Evolutionary conservation across 768 basidiomycete species (phyloP), one percentile per base, ranked within the genome.

Genomic region (Symmetrospora coprosmae): DNA sequence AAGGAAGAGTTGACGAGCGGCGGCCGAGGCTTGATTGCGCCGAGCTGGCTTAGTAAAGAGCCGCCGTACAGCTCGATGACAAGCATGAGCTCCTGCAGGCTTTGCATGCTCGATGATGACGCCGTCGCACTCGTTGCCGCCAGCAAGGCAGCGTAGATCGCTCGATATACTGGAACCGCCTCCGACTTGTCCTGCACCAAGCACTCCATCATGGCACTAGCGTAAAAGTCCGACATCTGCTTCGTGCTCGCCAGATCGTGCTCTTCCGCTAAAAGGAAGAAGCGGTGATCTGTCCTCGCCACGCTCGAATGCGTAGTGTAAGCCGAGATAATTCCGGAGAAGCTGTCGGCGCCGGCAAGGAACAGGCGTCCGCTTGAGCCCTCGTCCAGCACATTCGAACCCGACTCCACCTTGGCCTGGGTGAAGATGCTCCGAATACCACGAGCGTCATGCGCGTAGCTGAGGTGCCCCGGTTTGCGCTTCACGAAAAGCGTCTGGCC

Each of bases 391-490:
- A 86, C 86, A 2, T 86, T 80, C 66, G 89, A 86, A 2, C 87
- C 87, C 4, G 83, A 80, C 30, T 86, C 84, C 14, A 84, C 81
- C 17, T 88, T 86, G 16, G 88, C 86, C 13, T 87, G 82, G 9
- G 90, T 84, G 66, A 90, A 91, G 11, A 94, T 77, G 71, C 86
- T 88, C 45, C 89, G 80, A 66, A 88, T 91, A 8, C 92, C 92
- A 65, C 86, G 81, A 0, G 94, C 87, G 71, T 97, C 94, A 65
- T 90, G 86, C 4, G 83, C 84, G 69, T 97, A 99, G 69, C 86
- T 87, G 43, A 96, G 76, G 72, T 90, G 91, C 0, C 89, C 90
- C 0, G 89, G 85, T 27, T 87, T 79, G 17, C 91, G 82, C 71
- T 96, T 92, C 62, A 97, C 92, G 65, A 81, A 89, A 30, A 99